These are phyloP conservation scores for Gleditsia sinensis DNA, from an alignment of 306 rosid genomes.

Conservation along the genomic window DNA sequence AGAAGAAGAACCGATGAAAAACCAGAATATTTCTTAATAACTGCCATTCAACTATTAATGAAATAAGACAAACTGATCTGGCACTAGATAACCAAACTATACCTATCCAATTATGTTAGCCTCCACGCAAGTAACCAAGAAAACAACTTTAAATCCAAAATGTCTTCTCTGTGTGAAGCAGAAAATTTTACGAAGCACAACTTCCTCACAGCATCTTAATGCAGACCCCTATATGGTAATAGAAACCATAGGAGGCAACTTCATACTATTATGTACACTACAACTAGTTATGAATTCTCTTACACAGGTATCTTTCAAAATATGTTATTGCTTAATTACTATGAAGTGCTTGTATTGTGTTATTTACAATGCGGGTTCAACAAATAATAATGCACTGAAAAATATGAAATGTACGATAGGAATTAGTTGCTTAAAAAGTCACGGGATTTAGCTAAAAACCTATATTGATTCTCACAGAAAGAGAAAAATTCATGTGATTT, in stretches of 20 bases:
- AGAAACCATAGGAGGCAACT: not conserved
- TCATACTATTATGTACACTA: not conserved
- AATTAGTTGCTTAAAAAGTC: not conserved
- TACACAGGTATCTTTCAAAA: constrained; percentile 18
- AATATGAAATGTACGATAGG: constrained; percentile 5
- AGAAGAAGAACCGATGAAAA: constrained; percentile 30
- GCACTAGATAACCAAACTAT: not conserved
- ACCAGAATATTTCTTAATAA: constrained; percentile 23
- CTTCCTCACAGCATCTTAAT: not conserved
- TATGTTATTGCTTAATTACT: not conserved
- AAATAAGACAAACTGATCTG: not conserved
- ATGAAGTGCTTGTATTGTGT: not conserved
- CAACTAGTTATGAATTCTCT: not conserved
- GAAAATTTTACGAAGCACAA: not conserved
- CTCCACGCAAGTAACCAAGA: not conserved
- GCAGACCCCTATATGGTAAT: not conserved
- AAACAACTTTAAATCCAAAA: constrained; percentile 30
- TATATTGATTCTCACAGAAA: constrained; percentile 12
- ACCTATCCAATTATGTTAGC: constrained; percentile 3
- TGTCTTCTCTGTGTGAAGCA: not conserved
- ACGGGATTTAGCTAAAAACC: not conserved
- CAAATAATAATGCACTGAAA: not conserved
- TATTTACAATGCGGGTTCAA: constrained; percentile 1
- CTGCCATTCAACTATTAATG: not conserved
- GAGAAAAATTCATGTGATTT: not conserved